Evolutionary conservation across 129 eudicot genomes (phyloP).

Genomic region (Dittrichia graveolens): DNA sequence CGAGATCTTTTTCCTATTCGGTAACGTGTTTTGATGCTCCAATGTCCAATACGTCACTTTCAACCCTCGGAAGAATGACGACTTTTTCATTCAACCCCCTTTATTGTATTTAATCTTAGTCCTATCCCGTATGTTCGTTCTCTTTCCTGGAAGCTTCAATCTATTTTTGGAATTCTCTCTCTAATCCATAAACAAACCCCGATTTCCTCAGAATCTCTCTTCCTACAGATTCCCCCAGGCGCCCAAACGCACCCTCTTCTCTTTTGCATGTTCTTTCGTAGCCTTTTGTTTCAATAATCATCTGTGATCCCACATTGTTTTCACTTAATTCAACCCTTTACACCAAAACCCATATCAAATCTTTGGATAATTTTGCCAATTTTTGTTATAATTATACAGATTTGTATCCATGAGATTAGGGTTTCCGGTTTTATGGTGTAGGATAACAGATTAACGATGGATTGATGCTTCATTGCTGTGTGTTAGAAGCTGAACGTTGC

Average conservation of each 20-base stretch:
- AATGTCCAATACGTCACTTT: too few species aligned
- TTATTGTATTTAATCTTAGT: slow-evolving; percentile 7
- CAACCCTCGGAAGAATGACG: too few species aligned
- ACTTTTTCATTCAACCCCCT: slow-evolving; percentile 3
- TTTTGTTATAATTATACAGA: slow-evolving; percentile 1
- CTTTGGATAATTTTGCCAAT: slow-evolving; percentile 9
- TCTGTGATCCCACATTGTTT: slow-evolving; percentile 20
- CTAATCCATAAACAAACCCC: slow-evolving; percentile 9
- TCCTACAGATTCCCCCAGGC: slow-evolving; percentile 6
- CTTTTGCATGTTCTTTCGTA: slow-evolving; percentile 18
- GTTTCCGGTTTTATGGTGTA: slow-evolving; percentile 32
- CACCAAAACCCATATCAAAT: slow-evolving; percentile 31
- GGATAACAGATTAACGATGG: slow-evolving; percentile 2
- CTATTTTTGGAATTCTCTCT: slow-evolving; percentile 22
- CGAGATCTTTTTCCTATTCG: too few species aligned
- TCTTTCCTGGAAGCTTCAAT: slow-evolving; percentile 33
- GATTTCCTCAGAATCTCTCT: slow-evolving; percentile 16
- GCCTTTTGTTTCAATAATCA: slow-evolving; percentile 13
- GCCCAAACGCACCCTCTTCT: not conserved
- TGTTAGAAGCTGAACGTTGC: slow-evolving; percentile 10
- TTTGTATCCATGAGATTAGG: slow-evolving; percentile 26
- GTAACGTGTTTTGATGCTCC: too few species aligned
- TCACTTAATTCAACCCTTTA: slow-evolving; percentile 16
- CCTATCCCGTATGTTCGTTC: slow-evolving; percentile 11
- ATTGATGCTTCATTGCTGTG: slow-evolving; percentile 26